Evolutionary conservation across 2,329 filamentous ascomycete species (phyloP).

Genomic region (Xenosphaeropsis pyriputrescens): DNA sequence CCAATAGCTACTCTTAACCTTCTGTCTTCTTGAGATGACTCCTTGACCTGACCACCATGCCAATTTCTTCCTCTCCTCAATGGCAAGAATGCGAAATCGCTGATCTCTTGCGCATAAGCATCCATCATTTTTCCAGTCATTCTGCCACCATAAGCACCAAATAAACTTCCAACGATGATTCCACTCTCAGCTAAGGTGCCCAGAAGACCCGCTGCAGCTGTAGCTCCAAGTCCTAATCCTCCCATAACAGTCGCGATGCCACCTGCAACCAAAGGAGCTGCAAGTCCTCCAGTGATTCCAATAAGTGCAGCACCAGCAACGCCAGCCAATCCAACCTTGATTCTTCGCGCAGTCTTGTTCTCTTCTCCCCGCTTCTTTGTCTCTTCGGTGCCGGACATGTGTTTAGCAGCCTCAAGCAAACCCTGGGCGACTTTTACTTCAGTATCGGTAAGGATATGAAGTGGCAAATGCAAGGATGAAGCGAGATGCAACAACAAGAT

Average conservation of each 20-base stretch:
- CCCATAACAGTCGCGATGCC: conserved; percentile 69
- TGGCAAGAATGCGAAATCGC: conserved; percentile 78
- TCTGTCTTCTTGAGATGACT: conserved; percentile 40
- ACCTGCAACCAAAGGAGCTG: conserved; percentile 61
- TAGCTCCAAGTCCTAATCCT: conserved; percentile 59
- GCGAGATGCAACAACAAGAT: conserved; percentile 52
- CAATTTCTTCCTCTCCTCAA: conserved; percentile 35
- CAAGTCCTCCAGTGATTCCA: conserved; percentile 59
- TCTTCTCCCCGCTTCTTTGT: conserved; percentile 58
- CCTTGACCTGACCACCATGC: conserved; percentile 31
- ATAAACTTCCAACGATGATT: conserved; percentile 68
- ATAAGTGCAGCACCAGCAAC: conserved; percentile 75
- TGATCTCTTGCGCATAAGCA: conserved; percentile 70
- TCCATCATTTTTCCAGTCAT: conserved; percentile 83
- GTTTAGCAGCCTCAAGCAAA: conserved; percentile 60
- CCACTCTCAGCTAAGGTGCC: conserved; percentile 69
- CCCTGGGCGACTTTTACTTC: conserved; percentile 65
- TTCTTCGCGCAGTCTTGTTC: conserved; percentile 56
- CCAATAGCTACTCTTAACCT: conserved; percentile 71
- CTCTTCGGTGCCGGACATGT: conserved; percentile 55
- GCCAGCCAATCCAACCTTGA: conserved; percentile 83
- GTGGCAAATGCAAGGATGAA: conserved; percentile 48
- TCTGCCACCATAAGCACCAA: conserved; percentile 78
- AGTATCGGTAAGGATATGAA: conserved; percentile 47
- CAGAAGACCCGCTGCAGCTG: conserved; percentile 62